Evolutionary conservation across 305 asterid species (phyloP), one percentile per base, ranked within the genome.

Genomic region (Fraxinus angustifolia): DNA sequence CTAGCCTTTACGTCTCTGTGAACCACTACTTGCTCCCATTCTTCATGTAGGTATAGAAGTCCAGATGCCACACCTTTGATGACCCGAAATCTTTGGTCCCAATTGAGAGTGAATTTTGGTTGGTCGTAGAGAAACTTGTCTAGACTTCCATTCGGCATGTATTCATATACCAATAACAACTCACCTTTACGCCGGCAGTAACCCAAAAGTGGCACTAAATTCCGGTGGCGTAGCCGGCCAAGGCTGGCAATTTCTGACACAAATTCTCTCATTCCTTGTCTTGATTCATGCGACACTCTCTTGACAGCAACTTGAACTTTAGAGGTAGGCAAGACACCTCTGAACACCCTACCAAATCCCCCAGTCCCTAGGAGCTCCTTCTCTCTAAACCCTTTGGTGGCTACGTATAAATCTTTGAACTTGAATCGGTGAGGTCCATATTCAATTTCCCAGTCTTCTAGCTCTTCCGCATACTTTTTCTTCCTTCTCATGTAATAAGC

Each of bases 341-440:
- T 77, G 58, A 91, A 92, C 1, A 92, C 97, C 8, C 85, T 88
- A 1, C 95, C 95, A 53, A 92, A 92, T n/a, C 97, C 95, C 2
- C 97, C 95, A 1, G 40, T 56, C 3, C 95, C 95, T 28, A 92
- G n/a, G 3, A 92, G 45, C 78, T 85, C 92, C 3, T 82, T 85
- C n/a, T 91, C 91, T 60, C 56, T 85, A 11, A 92, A 92, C 23
- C 95, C 93, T 56, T 87, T 86, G 0, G 97, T 92, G 1, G 97
- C 92, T n/a, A 35, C 56, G 34, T 90, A 89, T 85, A 91, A 38
- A 68, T 91, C 95, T 75, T 86, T 91, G 89, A 87, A 91, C 34
- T 67, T 84, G 75, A 87, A 91, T 78, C 95, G 88, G 16, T 89
- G 92, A 1, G 91, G 84, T 58, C 84, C 83, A 76, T 90, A 90